These are phyloP conservation scores for Cercophora newfieldiana DNA, from an alignment of 495 filamentous ascomycete species.

Conservation along the genomic window DNA sequence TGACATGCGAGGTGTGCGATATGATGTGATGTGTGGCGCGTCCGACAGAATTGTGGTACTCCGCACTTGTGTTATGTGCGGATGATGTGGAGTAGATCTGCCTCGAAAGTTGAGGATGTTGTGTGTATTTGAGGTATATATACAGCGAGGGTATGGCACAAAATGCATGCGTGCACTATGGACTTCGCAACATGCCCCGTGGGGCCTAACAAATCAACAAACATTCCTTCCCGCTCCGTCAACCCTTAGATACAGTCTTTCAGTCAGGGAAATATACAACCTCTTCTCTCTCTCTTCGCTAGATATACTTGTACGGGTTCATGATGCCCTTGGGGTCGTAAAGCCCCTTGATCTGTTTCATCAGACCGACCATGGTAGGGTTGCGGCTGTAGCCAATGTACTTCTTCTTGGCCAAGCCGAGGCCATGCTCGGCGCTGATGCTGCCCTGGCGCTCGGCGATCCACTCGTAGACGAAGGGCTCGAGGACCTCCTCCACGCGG, in stretches of 20 bases:
- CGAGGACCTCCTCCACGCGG: constrained; percentile 82
- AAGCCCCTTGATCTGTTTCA: constrained; percentile 88
- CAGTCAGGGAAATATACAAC: not conserved
- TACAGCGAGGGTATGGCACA: no score
- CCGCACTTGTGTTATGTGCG: no score
- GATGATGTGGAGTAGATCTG: no score
- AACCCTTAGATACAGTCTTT: not conserved
- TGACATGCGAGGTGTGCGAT: no score
- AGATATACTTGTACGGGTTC: constrained; percentile 87
- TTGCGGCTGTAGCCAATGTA: constrained; percentile 91
- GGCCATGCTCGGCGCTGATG: constrained; percentile 93
- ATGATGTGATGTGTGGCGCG: no score
- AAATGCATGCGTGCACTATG: no score
- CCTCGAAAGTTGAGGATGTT: no score
- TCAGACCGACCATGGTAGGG: constrained; percentile 79
- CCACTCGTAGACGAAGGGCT: constrained; percentile 98
- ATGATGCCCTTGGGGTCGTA: constrained; percentile 92
- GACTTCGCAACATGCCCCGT: no score
- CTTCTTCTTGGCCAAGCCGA: constrained; percentile 91
- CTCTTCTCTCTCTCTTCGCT: not conserved
- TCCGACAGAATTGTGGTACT: no score
- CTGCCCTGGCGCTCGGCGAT: constrained; percentile 81
- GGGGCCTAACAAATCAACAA: no score
- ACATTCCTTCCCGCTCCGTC: no score
- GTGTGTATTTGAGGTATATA: no score